These are phyloP conservation scores for Barnettozyma sp. DNA, from an alignment of 805 yeast genomes.

Conservation along the genomic window DNA sequence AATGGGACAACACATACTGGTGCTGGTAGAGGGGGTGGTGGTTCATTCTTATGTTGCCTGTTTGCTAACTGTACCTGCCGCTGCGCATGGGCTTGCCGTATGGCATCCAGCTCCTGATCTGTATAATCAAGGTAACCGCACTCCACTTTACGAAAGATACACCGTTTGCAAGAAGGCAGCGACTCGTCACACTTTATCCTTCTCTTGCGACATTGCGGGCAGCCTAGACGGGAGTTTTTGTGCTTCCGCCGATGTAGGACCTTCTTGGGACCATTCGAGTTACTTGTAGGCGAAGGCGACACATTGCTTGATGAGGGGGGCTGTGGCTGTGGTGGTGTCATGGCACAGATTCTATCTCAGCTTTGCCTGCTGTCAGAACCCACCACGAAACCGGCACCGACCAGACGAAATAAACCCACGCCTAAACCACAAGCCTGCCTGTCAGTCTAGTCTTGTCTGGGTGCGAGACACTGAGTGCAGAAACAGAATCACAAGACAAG, in stretches of 20 bases:
- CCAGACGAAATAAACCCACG: too few relatives aligned
- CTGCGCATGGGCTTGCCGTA: conserved; percentile 11
- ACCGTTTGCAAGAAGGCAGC: conserved; percentile 48
- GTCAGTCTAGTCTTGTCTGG: too few relatives aligned
- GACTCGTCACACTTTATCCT: conserved; percentile 58
- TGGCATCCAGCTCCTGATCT: conserved; percentile 8
- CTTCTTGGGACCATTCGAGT: conserved; percentile 2
- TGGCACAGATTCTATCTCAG: too few relatives aligned
- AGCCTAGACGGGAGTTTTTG: conserved; percentile 48
- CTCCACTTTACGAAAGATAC: conserved; percentile 26
- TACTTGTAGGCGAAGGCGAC: background rate
- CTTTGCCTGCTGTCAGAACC: too few relatives aligned
- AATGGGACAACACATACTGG: too few relatives aligned
- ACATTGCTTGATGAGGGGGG: background rate
- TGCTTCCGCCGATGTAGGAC: conserved; percentile 41
- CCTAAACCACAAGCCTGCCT: too few relatives aligned
- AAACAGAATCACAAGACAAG: too few relatives aligned
- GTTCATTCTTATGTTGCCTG: too few relatives aligned
- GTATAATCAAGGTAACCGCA: conserved; percentile 17
- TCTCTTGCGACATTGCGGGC: conserved; percentile 55
- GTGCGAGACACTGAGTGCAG: too few relatives aligned
- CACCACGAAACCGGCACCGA: too few relatives aligned
- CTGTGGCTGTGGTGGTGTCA: too few relatives aligned
- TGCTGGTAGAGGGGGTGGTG: too few relatives aligned
- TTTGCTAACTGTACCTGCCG: background rate